These are phyloP conservation scores for Colletotrichum coccodes DNA, from an alignment of 2,329 filamentous ascomycete genomes.

Conservation along the genomic window DNA sequence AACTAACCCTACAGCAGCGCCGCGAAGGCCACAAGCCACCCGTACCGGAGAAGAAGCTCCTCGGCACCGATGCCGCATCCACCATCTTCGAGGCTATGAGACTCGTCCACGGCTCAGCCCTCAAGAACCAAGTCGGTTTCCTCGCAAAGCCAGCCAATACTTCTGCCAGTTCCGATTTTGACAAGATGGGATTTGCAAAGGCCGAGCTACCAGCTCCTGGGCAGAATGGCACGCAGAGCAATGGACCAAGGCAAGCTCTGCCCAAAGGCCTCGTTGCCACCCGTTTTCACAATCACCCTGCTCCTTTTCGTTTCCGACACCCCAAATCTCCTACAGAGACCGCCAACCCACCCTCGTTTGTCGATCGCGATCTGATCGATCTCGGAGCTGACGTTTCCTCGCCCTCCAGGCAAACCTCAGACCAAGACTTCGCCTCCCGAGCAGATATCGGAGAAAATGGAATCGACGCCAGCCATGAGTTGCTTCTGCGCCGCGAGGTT, in stretches of 20 bases:
- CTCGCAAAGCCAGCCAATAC: neutral
- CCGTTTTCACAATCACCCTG: constrained; percentile 11
- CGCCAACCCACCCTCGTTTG: neutral
- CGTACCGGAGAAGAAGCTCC: constrained; percentile 1
- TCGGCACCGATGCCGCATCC: neutral
- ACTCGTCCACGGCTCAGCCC: neutral
- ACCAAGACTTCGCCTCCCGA: neutral
- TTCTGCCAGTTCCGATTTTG: neutral
- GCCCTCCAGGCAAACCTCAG: neutral
- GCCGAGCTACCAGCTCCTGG: constrained; percentile 8
- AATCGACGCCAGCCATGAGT: neutral
- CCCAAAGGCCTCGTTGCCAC: constrained; percentile 28
- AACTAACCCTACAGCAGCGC: neutral
- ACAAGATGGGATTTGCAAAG: constrained; percentile 28
- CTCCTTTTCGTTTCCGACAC: neutral
- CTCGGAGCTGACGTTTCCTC: constrained; percentile 11
- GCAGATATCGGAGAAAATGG: neutral
- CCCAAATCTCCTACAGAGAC: neutral
- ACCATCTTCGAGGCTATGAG: neutral
- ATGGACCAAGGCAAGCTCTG: constrained; percentile 27
- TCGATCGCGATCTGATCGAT: constrained; percentile 19
- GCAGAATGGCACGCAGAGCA: neutral
- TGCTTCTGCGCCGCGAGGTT: constrained; percentile 34
- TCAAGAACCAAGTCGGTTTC: neutral
- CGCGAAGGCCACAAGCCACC: neutral